These are phyloP conservation scores for Erysimum cheiranthoides DNA, from an alignment of 345 rosid genomes.

Conservation along the genomic window DNA sequence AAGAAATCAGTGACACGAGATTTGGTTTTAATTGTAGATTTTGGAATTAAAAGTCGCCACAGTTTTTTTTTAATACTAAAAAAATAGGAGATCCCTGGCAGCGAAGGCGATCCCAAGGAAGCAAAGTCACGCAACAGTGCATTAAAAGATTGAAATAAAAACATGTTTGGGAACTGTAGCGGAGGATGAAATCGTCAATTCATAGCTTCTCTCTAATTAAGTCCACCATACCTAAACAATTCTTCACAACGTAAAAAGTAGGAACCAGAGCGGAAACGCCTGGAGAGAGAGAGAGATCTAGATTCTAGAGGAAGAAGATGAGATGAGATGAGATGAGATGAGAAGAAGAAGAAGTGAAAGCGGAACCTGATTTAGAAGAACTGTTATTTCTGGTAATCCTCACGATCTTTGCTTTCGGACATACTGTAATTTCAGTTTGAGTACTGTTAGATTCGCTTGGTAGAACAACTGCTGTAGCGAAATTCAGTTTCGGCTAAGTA, in stretches of 20 bases:
- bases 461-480: slow-evolving; percentile 4
- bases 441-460: slow-evolving; percentile 17
- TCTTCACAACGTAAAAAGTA: slow-evolving; percentile 42
- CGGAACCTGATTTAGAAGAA: slow-evolving; percentile 15
- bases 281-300: slow-evolving; percentile 23
- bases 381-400: slow-evolving; percentile 13
- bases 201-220: slow-evolving; percentile 26
- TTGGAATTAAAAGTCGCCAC: slow-evolving; percentile 1
- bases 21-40: not conserved
- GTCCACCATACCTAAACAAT: slow-evolving; percentile 43
- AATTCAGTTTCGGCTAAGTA: slow-evolving; percentile 4
- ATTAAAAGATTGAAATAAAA: not conserved
- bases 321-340: slow-evolving; percentile 27
- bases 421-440: not conserved
- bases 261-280: slow-evolving; percentile 35
- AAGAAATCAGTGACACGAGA: no score
- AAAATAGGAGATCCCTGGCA: slow-evolving; percentile 25
- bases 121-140: slow-evolving; percentile 42
- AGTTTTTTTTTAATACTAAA: not conserved
- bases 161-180: slow-evolving; percentile 22
- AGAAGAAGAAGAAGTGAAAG: slow-evolving; percentile 22
- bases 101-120: slow-evolving; percentile 42
- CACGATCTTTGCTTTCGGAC: not conserved
- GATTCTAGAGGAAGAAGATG: slow-evolving; percentile 27
- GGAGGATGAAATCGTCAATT: slow-evolving; percentile 37